These are phyloP conservation scores for Lasiodiplodia sp. DNA, from an alignment of 2,329 filamentous ascomycete species.

Conservation along the genomic window DNA sequence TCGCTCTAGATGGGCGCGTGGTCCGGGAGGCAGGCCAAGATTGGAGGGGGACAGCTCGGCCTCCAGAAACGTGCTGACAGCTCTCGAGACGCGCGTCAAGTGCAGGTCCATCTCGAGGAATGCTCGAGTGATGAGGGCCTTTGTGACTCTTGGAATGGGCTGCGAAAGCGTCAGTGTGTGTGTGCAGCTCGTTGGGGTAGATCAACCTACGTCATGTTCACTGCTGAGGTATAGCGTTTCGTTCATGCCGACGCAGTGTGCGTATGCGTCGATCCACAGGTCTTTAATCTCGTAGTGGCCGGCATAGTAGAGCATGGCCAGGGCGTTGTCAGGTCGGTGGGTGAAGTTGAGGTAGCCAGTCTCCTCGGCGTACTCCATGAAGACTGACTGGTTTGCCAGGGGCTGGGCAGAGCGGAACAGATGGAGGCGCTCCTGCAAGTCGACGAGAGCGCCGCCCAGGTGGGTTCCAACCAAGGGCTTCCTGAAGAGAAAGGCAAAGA, in stretches of 20 bases:
- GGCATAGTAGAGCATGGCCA: conserved; percentile 72
- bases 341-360: conserved; percentile 74
- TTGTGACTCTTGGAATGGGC: conserved; percentile 59
- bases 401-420: conserved; percentile 62
- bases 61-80: conserved; percentile 71
- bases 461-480: conserved; percentile 72
- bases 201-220: conserved; percentile 66
- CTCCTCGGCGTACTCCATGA: conserved; percentile 71
- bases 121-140: conserved; percentile 69
- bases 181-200: background rate
- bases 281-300: conserved; percentile 69
- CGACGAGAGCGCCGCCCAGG: conserved; percentile 69
- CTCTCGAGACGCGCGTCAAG: conserved; percentile 61
- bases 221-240: conserved; percentile 63
- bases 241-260: conserved; percentile 81
- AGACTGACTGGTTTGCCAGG: conserved; percentile 65
- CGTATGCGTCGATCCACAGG: conserved; percentile 77
- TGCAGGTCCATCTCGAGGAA: conserved; percentile 71
- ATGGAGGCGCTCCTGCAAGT: conserved; percentile 70
- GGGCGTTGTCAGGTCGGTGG: conserved; percentile 70
- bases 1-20: conserved; percentile 72
- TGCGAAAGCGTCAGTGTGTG: conserved; percentile 33
- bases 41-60: conserved; percentile 72
- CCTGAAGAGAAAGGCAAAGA: conserved; percentile 74
- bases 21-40: conserved; percentile 68